Base-by-base conservation (phyloP, 148 eudicot genomes). In the Tetragonia tetragonoides region DNA sequence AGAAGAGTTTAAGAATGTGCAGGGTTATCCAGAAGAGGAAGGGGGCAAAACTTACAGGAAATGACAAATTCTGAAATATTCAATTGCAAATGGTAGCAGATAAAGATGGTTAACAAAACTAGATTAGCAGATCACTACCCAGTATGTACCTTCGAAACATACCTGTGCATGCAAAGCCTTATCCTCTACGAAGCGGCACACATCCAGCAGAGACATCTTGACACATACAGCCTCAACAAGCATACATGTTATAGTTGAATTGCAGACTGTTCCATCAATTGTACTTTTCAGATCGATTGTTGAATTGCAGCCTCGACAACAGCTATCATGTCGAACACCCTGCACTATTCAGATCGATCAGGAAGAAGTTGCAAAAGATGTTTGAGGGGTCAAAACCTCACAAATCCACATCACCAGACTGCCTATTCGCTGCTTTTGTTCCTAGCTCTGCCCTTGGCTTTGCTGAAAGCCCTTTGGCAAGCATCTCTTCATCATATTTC, bases 401-500 rank as follows among this genome's bases (percentile, higher is more conserved):
- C 68, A 74, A 62, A 73, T 82, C 56, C 75, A 82, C 87, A 70
- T 76, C 82, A 42, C 84, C 85, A 42, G 77, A 83, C 51, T 80
- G 78, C 66, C 65, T 83, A 75, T 66, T 39, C 10, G 39, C 84
- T 68, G 73, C 67, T 74, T 83, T 76, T 62, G 87, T 83, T 72
- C 82, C 88, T 71, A 93, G 79, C 80, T 85, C 91, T 66, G 69
- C 89, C 80, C 97, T 88, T 40, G 97, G 93, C 87, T 91, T 95
- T 82, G 91, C 83, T 3, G 99, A 91, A 75, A 95, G 92, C 79
- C 95, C 99, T 85, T 91, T 95, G 38, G 82, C 85, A 21, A 89
- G 76, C 99, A 95, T 95, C 83, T 95, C 95, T 41, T 89, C 88
- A 79, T 95, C 97, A 75, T 89, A 93, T 75, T 90, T 88, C 73